These are phyloP conservation scores for Cokeromyces recurvatus DNA, from an alignment of 371 early-diverging fungal genomes.

Conservation along the genomic window DNA sequence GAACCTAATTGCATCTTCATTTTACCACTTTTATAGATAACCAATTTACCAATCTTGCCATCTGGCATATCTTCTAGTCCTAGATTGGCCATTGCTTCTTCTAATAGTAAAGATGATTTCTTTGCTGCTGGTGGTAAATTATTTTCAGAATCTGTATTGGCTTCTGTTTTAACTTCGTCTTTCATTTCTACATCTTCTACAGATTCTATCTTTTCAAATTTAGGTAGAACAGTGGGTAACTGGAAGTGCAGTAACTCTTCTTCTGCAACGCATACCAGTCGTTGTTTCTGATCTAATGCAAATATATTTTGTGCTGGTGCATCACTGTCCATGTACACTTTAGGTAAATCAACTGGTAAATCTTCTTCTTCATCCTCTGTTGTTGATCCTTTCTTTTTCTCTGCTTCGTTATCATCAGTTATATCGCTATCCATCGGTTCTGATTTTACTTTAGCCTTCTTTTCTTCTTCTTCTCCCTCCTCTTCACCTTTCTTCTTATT, in stretches of 20 bases:
- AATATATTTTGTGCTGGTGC: slow-evolving; percentile 42
- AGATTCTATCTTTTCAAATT: slow-evolving; percentile 28
- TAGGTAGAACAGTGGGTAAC: slow-evolving; percentile 40
- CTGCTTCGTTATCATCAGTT: slow-evolving; percentile 1
- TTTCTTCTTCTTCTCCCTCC: slow-evolving; percentile 1
- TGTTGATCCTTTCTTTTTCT: background rate
- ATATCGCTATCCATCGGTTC: slow-evolving; percentile 1
- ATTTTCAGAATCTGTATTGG: slow-evolving; percentile 1
- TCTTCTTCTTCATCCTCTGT: slow-evolving; percentile 6
- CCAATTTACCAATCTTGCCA: slow-evolving; percentile 65
- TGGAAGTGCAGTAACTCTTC: slow-evolving; percentile 42
- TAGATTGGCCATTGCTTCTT: slow-evolving; percentile 28
- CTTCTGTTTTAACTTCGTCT: slow-evolving; percentile 36
- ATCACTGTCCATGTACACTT: slow-evolving; percentile 36
- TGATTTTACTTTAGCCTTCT: slow-evolving; percentile 5
- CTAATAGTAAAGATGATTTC: slow-evolving; percentile 25
- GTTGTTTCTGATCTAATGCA: slow-evolving; percentile 27
- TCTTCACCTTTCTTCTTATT: slow-evolving; percentile 1
- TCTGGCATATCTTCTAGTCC: slow-evolving; percentile 39
- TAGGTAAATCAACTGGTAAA: background rate
- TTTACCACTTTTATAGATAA: slow-evolving; percentile 69
- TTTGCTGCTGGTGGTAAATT: slow-evolving; percentile 40
- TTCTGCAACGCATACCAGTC: slow-evolving; percentile 38
- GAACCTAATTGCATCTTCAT: slow-evolving; percentile 67
- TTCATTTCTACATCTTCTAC: slow-evolving; percentile 30